Conservation (phyloP, 257 asterid genomes). For the Solanum bulbocastanum region DNA sequence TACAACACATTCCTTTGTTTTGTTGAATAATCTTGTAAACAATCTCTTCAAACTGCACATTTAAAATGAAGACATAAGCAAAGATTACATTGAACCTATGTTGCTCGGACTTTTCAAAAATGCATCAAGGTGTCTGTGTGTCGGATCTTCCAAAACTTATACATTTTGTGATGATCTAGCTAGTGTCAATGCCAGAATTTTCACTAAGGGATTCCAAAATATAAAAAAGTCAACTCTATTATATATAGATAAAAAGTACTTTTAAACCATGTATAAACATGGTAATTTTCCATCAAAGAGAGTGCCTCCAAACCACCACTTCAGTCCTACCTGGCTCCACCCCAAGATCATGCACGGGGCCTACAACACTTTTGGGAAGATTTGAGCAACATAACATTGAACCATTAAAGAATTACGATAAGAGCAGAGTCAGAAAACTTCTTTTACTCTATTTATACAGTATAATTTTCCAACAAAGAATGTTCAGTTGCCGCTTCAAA, state of each 20-base stretch:
- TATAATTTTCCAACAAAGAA: background rate
- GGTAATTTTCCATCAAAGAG: background rate
- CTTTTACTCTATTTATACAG: background rate
- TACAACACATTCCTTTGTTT: constrained; percentile 29
- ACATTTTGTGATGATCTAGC: background rate
- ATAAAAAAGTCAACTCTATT: background rate
- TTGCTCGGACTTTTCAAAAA: background rate
- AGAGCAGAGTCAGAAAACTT: background rate
- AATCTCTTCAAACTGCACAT: constrained; percentile 77
- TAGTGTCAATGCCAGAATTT: background rate
- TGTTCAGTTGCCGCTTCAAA: background rate
- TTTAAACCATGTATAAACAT: too few species aligned
- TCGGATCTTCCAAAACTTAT: background rate
- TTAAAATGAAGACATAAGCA: background rate
- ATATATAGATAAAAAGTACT: background rate
- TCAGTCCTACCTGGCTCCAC: background rate
- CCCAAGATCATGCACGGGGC: background rate
- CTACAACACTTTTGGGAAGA: background rate
- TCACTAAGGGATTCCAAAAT: background rate
- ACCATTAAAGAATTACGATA: background rate
- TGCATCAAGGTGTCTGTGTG: background rate
- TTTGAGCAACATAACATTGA: background rate
- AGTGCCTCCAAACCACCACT: background rate
- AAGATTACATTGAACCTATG: background rate
- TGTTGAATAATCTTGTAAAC: constrained; percentile 55